Conservation (phyloP, 73 alveolate genomes). For the Paramecium pentaurelia region DNA sequence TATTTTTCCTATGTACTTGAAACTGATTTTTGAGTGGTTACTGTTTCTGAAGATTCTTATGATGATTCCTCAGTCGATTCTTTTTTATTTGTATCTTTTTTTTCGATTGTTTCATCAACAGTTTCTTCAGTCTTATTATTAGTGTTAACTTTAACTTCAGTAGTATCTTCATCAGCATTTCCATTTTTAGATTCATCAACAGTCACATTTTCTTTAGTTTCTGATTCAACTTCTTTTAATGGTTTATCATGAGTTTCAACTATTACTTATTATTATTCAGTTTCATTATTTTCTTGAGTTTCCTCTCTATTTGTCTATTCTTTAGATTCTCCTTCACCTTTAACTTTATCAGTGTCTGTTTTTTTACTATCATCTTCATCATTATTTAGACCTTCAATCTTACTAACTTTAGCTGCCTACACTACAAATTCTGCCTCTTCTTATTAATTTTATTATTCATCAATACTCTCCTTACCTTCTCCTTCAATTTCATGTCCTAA, state of each 20-base stretch:
- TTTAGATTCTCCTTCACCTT: not conserved
- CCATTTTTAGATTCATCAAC: not conserved
- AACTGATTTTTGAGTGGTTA: not conserved
- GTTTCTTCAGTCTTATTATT: not conserved
- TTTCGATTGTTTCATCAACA: not conserved
- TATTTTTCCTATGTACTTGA: not conserved
- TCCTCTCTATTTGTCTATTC: not conserved
- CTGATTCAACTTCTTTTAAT: not conserved
- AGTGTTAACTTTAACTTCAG: not conserved
- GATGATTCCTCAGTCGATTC: not conserved
- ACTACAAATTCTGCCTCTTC: not conserved
- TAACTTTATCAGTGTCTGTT: not conserved
- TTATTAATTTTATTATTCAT: not conserved
- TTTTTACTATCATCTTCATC: not conserved
- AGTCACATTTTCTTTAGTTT: not conserved
- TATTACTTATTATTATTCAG: not conserved
- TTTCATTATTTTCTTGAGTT: not conserved
- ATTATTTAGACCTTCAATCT: not conserved
- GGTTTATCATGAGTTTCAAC: not conserved
- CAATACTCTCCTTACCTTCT: not conserved
- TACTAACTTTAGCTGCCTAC: not conserved
- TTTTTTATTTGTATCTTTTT: not conserved
- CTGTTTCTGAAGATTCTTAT: not conserved
- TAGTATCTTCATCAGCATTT: not conserved
- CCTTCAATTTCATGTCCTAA: slow-evolving; percentile 19